Conservation (phyloP, 441 rosid species). For the Erodium moschatum region DNA sequence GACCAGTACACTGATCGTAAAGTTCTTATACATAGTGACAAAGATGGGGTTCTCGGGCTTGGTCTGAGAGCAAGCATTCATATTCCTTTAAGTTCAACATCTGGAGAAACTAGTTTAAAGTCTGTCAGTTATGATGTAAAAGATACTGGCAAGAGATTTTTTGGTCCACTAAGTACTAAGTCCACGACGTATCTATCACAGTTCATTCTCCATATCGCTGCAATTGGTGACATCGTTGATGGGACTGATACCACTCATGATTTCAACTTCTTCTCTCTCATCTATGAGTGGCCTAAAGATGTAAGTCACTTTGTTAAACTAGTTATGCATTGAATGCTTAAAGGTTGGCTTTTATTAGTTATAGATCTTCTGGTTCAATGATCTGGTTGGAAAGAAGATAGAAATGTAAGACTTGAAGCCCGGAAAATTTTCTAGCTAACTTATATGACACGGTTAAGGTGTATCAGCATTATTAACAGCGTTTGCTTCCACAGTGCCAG, state of each 20-base stretch:
- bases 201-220: conserved; percentile 92
- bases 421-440: neutral
- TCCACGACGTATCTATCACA: conserved; percentile 82
- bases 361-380: neutral
- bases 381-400: neutral
- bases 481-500: too few relatives aligned
- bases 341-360: conserved; percentile 12
- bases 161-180: conserved; percentile 73
- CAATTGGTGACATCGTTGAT: conserved; percentile 96
- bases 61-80: conserved; percentile 63
- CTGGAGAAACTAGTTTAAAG: conserved; percentile 41
- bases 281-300: conserved; percentile 98
- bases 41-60: conserved; percentile 84
- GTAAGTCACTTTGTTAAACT: conserved; percentile 40
- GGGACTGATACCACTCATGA: conserved; percentile 99
- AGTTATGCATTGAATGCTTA: conserved; percentile 13
- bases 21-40: conserved; percentile 38
- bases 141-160: conserved; percentile 68
- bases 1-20: conserved; percentile 35
- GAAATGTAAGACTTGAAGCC: neutral
- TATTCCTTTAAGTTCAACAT: conserved; percentile 36
- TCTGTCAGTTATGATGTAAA: conserved; percentile 51
- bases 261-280: conserved; percentile 92
- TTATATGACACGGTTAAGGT: neutral
- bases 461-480: neutral